These are phyloP conservation scores for Acanthamoeba royreba DNA, from an alignment of 208 protist genomes.

Conservation along the genomic window DNA sequence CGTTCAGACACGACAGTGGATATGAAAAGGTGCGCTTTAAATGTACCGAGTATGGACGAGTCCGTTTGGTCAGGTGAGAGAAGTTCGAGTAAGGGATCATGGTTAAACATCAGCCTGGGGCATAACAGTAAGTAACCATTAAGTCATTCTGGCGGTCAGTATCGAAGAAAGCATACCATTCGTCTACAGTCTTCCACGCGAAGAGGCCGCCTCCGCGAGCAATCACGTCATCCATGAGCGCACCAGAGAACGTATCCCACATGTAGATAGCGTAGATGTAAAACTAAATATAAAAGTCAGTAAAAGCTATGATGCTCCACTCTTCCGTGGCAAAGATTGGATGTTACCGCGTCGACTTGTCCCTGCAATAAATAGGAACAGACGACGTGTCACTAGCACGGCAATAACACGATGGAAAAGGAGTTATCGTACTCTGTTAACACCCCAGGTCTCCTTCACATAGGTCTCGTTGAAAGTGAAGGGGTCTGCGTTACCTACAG, in stretches of 20 bases:
- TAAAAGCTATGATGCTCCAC: background rate
- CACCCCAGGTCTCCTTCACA: background rate
- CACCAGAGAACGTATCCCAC: background rate
- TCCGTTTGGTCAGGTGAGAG: background rate
- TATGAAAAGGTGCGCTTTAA: background rate
- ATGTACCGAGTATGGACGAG: background rate
- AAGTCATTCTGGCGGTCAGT: background rate
- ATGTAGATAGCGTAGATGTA: background rate
- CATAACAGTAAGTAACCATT: background rate
- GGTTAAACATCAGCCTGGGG: background rate
- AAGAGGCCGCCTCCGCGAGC: background rate
- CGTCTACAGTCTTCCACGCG: background rate
- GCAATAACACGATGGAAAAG: background rate
- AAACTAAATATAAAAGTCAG: background rate
- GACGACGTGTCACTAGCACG: background rate
- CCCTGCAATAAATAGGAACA: no score
- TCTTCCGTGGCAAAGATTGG: background rate
- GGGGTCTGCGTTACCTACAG: background rate
- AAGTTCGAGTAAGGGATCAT: background rate
- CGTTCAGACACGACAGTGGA: background rate
- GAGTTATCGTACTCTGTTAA: background rate
- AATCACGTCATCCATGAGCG: background rate
- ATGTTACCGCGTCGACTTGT: background rate
- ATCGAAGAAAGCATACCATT: background rate
- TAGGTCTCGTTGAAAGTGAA: background rate